Conservation (phyloP, 2,329 filamentous ascomycete species). For the Bipolaris bicolor region DNA sequence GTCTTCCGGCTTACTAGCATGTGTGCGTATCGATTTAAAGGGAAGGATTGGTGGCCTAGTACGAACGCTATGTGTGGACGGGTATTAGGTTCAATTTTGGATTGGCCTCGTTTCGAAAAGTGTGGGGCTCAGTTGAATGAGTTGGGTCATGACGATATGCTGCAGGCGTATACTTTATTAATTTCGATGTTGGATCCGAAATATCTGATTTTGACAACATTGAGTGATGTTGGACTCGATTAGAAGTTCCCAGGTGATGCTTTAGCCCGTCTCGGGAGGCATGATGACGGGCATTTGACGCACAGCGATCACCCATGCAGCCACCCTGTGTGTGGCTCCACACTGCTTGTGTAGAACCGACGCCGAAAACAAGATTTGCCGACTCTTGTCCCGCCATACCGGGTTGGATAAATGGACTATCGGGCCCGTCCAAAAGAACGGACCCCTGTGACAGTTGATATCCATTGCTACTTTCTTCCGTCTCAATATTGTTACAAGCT, state of each 20-base stretch:
- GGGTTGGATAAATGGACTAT: slow-evolving; percentile 12
- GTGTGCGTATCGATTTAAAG: no score
- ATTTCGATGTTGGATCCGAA: background rate
- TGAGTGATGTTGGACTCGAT: background rate
- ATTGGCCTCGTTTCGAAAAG: background rate
- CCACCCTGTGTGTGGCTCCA: slow-evolving; percentile 1
- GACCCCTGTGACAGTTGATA: background rate
- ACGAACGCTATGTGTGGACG: background rate
- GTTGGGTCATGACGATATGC: no score
- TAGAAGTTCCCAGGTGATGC: background rate
- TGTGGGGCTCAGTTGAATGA: background rate
- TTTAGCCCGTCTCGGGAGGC: background rate
- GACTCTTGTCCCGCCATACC: slow-evolving; percentile 11
- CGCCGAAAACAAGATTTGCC: slow-evolving; percentile 8
- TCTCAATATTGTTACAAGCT: background rate
- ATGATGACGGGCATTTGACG: background rate
- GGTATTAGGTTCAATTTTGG: background rate
- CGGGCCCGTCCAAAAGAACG: background rate
- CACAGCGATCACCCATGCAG: background rate
- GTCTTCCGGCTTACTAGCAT: background rate
- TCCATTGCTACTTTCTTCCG: background rate
- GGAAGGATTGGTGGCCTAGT: background rate
- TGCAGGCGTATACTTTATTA: background rate
- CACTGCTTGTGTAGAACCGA: background rate
- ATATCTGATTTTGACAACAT: background rate